Base-by-base conservation (phyloP, 805 yeast genomes). In the Deakozyma indianensis region DNA sequence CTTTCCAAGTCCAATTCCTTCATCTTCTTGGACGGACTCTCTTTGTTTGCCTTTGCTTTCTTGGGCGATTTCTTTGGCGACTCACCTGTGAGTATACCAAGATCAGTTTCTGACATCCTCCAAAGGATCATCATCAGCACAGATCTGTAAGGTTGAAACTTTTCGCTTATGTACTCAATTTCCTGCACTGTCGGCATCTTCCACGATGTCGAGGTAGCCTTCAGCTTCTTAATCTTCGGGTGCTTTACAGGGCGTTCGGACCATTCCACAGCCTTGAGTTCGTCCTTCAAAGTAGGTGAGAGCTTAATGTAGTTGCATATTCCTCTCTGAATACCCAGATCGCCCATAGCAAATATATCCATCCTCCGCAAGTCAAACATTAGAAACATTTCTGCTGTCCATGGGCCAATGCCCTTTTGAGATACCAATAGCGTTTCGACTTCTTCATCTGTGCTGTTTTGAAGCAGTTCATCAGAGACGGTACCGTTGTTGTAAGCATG, bases 311-410 rank as follows among this genome's bases (percentile, higher is more conserved):
- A 32, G 18, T 32, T 32, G 18, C 18, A 9, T 5, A 80, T 74
- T 0, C 96, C 96, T 50, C 94, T 66, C 25, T 88, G 86, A 1
- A 88, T 74, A 1, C 96, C 96, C 42, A 88, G 63, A 62, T 88
- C 96, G 18, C 78, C 84, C 3, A 74, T 65, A 3, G 92, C 80
- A 59, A 85, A 85, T 0, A 84, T 75, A 58, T 88, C 79, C 56
- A 74, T 57, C 47, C 83, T 70, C 22, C 70, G 71, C 41, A 87
- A 63, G 1, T 83, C 81, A 56, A 85, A 85, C 21, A 80, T 56
- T 16, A 83, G 62, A 60, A 86, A 88, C 95, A 88, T 88, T 45
- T 81, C 82, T 0, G 92, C 88, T 3, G 87, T 76, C 97, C 97
- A 88, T 1, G 67, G 65, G 15, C 67, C 67, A 23, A 63, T 50